Base-by-base conservation (phyloP, 2,329 filamentous ascomycete genomes). In the Claviceps africana region DNA sequence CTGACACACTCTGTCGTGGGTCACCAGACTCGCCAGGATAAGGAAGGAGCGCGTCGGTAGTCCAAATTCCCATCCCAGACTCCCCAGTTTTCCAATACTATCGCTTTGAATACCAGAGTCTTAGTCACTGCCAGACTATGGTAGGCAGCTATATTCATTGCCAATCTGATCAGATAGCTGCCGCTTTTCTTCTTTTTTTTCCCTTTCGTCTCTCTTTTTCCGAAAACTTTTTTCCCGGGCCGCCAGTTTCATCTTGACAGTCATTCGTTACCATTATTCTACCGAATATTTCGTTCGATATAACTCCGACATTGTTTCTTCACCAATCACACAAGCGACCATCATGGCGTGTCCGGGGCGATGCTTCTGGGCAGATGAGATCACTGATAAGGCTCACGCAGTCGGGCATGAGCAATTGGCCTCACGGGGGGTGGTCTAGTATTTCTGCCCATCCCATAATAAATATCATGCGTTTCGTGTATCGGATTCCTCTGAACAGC, bases 361-460 rank as follows among this genome's bases (percentile, higher is more conserved):
- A 9, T 67, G 64, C 55, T 62, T 64, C 51, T 53, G 39, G 4
- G 11, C 31, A 13, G 13, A 22, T 9, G 15, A 44, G 15, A 21
- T 2, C 15, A 11, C 15, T 21, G 47, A 28, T 45, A 11, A 49
- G 4, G 21, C 25, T n/a, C 50, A 25, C n/a, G 39, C 28, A 22
- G 48, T 64, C 13, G 33, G 51, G 31, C 65, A 68, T 44, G 47
- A 59, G 2, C 9, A 35, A 5, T 33, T 30, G 17, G 54, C 56
- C 21, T 8, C 9, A n/a, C 4, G 21, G 8, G 64, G 62, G n/a
- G 47, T 54, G 48, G 56, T 55, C 45, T 64, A 59, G 59, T 67
- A 66, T 37, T 59, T 59, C 52, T 68, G 66, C 52, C 61, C 63
- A 15, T 44, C 57, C 6, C 65, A 68, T 40, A 50, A 53, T 13